Evolutionary conservation across 306 rosid genomes (phyloP).

Genomic region (Canavalia ensiformis): DNA sequence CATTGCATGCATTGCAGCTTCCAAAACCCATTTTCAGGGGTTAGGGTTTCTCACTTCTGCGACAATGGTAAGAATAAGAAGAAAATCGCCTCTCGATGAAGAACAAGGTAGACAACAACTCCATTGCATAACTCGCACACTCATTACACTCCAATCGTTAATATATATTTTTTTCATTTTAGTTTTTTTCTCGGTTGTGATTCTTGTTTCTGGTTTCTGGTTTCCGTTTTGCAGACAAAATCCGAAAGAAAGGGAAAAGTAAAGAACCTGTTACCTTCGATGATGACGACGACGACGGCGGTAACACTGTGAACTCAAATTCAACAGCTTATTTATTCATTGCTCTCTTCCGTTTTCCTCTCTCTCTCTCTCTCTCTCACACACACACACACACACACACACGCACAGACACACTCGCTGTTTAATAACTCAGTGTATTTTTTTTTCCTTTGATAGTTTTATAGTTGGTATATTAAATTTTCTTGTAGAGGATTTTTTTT

Average conservation of each 20-base stretch:
- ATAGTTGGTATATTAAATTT: background rate
- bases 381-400: background rate
- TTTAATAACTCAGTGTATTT: background rate
- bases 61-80: conserved; percentile 34
- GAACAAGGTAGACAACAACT: conserved; percentile 35
- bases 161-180: background rate
- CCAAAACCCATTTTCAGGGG: conserved; percentile 19
- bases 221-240: conserved; percentile 37
- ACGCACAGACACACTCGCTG: too few relatives aligned
- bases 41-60: conserved; percentile 42
- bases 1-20: background rate
- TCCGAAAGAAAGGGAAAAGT: conserved; percentile 42
- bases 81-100: conserved; percentile 10
- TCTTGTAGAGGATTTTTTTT: background rate
- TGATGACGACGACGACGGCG: conserved; percentile 45
- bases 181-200: conserved; percentile 2
- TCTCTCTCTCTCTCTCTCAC: background rate
- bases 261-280: conserved; percentile 18
- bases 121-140: background rate
- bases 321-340: background rate
- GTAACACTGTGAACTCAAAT: conserved; percentile 30
- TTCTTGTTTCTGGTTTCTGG: background rate
- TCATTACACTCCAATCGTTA: background rate
- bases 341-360: background rate
- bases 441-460: background rate